These are phyloP conservation scores for Setomelanomma holmii DNA, from an alignment of 2,329 filamentous ascomycete species.

Conservation along the genomic window DNA sequence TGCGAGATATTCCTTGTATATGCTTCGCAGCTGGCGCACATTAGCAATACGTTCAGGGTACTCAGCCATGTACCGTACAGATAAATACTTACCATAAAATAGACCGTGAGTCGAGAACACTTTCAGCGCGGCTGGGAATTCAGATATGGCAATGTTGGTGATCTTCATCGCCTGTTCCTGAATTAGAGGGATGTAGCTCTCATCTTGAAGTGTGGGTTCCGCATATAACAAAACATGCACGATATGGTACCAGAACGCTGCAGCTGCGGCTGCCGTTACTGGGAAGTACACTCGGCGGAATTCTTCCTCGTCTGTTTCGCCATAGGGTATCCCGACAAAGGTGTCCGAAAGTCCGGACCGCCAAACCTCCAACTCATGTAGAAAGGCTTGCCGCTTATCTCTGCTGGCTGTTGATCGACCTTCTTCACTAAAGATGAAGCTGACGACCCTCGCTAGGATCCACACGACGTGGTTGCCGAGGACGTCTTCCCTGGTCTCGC, in stretches of 20 bases:
- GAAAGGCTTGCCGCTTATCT: slow-evolving; percentile 27
- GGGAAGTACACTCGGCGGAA: slow-evolving; percentile 43
- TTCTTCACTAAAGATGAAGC: slow-evolving; percentile 34
- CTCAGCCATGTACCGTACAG: too few relatives aligned
- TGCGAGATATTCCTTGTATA: slow-evolving; percentile 40
- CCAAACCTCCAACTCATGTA: slow-evolving; percentile 39
- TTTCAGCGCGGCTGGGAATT: slow-evolving; percentile 40
- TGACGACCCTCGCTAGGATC: slow-evolving; percentile 41
- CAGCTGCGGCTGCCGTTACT: slow-evolving; percentile 36
- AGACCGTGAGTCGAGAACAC: slow-evolving; percentile 43
- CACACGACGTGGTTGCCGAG: slow-evolving; percentile 42
- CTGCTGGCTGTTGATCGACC: slow-evolving; percentile 19
- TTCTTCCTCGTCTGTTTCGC: slow-evolving; percentile 38
- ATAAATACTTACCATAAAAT: slow-evolving; percentile 42
- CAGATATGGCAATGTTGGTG: slow-evolving; percentile 40
- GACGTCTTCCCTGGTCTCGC: slow-evolving; percentile 41
- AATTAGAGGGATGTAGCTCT: slow-evolving; percentile 31
- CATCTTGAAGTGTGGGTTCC: slow-evolving; percentile 37
- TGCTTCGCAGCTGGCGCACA: slow-evolving; percentile 40
- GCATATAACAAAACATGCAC: slow-evolving; percentile 41
- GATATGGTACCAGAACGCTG: slow-evolving; percentile 44
- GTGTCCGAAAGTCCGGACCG: slow-evolving; percentile 32
- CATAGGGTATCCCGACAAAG: slow-evolving; percentile 42
- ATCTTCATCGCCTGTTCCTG: slow-evolving; percentile 41
- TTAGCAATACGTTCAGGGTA: neutral